Evolutionary conservation across 2,329 filamentous ascomycete species (phyloP).

Genomic region (Thelonectria olida): DNA sequence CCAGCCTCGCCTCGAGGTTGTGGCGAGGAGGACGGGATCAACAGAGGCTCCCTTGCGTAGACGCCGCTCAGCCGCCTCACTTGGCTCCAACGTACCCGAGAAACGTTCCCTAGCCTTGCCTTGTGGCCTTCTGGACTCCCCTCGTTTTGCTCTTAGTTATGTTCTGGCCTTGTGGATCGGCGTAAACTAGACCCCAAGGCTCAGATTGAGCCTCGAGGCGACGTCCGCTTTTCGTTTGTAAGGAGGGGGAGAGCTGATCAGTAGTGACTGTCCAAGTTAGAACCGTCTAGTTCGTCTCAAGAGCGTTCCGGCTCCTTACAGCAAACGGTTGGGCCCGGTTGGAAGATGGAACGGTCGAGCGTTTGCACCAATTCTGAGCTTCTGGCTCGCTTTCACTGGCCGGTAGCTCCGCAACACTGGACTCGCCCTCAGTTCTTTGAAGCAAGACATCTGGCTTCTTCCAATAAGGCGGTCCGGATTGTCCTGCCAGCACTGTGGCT

Average conservation of each 20-base stretch:
- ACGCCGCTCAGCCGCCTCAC: slow-evolving; percentile 25
- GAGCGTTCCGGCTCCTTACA: slow-evolving; percentile 19
- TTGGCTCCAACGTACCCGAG: slow-evolving; percentile 7
- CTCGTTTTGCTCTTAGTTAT: slow-evolving; percentile 7
- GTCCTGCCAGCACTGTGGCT: slow-evolving; percentile 5
- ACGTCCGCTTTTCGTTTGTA: slow-evolving; percentile 13
- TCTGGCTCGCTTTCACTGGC: neutral
- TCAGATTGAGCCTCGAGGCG: slow-evolving; percentile 15
- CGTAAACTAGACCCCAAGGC: slow-evolving; percentile 26
- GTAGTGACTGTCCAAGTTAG: slow-evolving; percentile 2
- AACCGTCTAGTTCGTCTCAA: slow-evolving; percentile 15
- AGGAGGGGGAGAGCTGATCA: slow-evolving; percentile 2
- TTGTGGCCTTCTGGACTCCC: neutral
- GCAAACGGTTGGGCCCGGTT: slow-evolving; percentile 5
- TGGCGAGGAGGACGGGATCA: slow-evolving; percentile 1
- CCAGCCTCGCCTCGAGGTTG: neutral
- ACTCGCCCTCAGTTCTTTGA: slow-evolving; percentile 20
- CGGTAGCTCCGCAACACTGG: slow-evolving; percentile 23
- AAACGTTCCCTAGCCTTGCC: neutral
- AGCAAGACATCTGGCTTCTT: slow-evolving; percentile 21
- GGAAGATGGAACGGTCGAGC: slow-evolving; percentile 33
- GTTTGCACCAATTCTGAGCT: slow-evolving; percentile 18
- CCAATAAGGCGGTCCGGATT: slow-evolving; percentile 7
- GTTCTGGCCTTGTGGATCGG: slow-evolving; percentile 23
- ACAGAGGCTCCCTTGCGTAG: slow-evolving; percentile 33